phyloP scores from a whole-genome alignment of 2,329 filamentous ascomycete genomes.

The Chaetothyriales sp. region DNA sequence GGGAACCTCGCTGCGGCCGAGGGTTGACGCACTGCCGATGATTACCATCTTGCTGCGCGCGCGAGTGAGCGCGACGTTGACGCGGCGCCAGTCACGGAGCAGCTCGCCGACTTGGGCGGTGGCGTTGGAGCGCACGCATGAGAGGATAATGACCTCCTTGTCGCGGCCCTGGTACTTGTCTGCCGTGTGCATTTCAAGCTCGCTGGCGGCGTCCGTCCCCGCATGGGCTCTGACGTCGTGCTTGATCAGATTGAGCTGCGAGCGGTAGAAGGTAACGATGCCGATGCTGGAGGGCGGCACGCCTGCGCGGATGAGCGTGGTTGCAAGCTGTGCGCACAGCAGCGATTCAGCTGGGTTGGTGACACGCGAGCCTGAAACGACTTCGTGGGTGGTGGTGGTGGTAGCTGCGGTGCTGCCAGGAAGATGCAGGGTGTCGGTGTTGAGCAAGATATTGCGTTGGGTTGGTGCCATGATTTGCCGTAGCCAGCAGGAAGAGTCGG shows the following conservation, averaged over 20 bases:
- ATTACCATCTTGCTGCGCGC: constrained; percentile 87
- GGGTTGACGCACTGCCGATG: constrained; percentile 65
- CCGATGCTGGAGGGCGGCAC: constrained; percentile 67
- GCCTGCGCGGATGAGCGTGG: constrained; percentile 61
- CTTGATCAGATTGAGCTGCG: constrained; percentile 72
- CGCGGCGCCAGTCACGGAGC: constrained; percentile 76
- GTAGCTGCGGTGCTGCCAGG: constrained; percentile 34
- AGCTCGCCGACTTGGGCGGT: constrained; percentile 74
- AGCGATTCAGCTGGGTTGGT: constrained; percentile 75
- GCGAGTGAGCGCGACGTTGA: constrained; percentile 91
- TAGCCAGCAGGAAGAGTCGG: constrained; percentile 56
- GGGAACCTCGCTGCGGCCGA: constrained; percentile 50
- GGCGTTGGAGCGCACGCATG: constrained; percentile 77
- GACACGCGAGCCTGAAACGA: constrained; percentile 65
- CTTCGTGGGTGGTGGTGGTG: constrained; percentile 44
- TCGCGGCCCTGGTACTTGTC: constrained; percentile 95
- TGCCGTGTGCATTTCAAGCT: constrained; percentile 88
- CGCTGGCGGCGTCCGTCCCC: constrained; percentile 29
- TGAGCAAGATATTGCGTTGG: constrained; percentile 70
- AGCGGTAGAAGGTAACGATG: constrained; percentile 93
- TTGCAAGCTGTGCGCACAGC: constrained; percentile 66
- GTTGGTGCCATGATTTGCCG: constrained; percentile 54
- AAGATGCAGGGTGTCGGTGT: constrained; percentile 58
- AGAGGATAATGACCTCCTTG: constrained; percentile 82
- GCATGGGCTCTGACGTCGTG: constrained; percentile 46